Base-by-base conservation (phyloP, 768 basidiomycete genomes). In the Sistotremastrum niveocremeum region DNA sequence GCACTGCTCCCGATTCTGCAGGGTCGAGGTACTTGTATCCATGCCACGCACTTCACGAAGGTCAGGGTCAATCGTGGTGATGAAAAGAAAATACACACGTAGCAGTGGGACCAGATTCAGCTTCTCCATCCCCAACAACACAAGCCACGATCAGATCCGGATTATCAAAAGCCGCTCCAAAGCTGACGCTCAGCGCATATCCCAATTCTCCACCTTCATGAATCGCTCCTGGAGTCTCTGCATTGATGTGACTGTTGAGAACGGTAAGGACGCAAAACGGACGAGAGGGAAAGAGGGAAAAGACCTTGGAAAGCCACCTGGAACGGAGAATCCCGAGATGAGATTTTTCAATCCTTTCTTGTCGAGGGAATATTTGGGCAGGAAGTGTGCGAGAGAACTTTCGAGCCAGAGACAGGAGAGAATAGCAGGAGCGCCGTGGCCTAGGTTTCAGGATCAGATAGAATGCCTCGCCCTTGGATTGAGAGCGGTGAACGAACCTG, bases 201-300 rank as follows among this genome's bases (percentile, higher is more conserved):
- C 90, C 89, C 9, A 93, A 72, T 60, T 93, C 90, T 31, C 81
- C 83, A 45, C 90, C 90, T 63, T 95, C 90, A 54, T 95, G 90
- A 50, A 95, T 93, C 3, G 76, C 71, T 4, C 90, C 90, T 12
- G 89, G 90, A 1, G 86, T 89, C 60, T 86, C 76, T 0, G 88
- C 83, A 48, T 88, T 84, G 52, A 83, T 75, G 48, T 81, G 79
- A 54, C 79, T 80, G 35, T 20, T 20, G 20, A 20, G 20, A 20
- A 20, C 20, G 20, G 20, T 20, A 20, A 20, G 20, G 20, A 20
- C 20, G 20, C 20, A 20, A 20, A 20, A 20, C 20, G 20, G 20
- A 20, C 20, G 20, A 20, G 20, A 20, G 20, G 20, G 20, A 20
- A 20, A 20, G 20, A 20, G 20, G 20, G 20, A 20, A 20, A 20